Conservation (phyloP, 2,329 filamentous ascomycete genomes). For the Sarocladium oryzae region DNA sequence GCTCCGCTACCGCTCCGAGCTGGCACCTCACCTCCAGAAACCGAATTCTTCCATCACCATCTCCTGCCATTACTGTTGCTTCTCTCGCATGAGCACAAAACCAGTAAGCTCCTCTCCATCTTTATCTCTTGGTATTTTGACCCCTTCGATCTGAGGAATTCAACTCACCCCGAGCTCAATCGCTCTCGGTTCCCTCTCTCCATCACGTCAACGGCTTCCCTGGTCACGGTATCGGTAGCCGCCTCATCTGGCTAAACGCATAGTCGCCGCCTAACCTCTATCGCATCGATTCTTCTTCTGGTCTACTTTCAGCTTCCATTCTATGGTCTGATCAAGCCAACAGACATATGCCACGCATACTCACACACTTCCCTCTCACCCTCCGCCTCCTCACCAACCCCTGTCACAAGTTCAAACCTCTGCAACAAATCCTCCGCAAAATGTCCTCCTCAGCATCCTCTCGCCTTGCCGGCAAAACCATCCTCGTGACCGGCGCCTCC, state of each 20-base stretch:
- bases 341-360: neutral
- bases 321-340: conserved; percentile 6
- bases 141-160: no score
- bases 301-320: no score
- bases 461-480: conserved; percentile 87
- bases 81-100: no score
- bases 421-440: conserved; percentile 18
- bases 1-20: neutral
- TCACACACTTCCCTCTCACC: conserved; percentile 9
- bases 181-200: no score
- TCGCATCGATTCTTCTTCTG: no score
- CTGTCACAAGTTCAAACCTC: conserved; percentile 9
- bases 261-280: neutral
- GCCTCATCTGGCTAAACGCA: no score
- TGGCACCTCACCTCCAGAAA: neutral
- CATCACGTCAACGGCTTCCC: neutral
- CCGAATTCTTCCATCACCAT: neutral
- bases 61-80: no score
- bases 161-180: no score
- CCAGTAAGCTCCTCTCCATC: no score
- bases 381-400: conserved; percentile 9
- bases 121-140: no score
- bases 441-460: conserved; percentile 60
- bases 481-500: conserved; percentile 86
- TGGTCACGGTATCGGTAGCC: neutral